Base-by-base conservation (phyloP, 2,329 filamentous ascomycete genomes). In the Penicillium sp. region DNA sequence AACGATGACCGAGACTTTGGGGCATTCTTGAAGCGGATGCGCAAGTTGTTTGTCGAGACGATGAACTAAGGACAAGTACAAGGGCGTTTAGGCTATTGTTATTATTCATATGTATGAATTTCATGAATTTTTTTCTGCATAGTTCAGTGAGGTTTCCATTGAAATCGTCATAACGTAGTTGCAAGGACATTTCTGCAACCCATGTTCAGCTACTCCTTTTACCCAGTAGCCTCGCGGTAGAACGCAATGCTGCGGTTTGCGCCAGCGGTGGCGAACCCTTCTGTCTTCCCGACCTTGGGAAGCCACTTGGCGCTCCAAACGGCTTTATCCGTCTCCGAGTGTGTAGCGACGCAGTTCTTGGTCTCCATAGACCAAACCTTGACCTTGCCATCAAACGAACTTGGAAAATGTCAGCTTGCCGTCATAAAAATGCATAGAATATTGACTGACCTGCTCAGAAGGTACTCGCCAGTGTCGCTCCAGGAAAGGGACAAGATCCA, bases 281-380 rank as follows among this genome's bases (percentile, higher is more conserved):
- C 70, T 34, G 78, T 79, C 53, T 76, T 78, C 18, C 75, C 74
- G 1, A 83, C 82, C 76, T 89, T 92, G 11, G 89, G 89, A 58
- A 96, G 74, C 91, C 91, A 96, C 68, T 85, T 88, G 29, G 92
- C 90, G 53, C 85, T 85, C 89, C 92, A 97, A 3, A 97, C 71
- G 0, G 87, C 84, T 74, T 89, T 89, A 61, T 93, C 92, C 6
- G 90, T 92, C 77, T 97, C 92, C 56, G 88, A 92, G 71, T 96
- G 91, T 10, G 94, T 99, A 13, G 93, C 92, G 43, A 99, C 94
- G 70, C 94, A 97, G 5, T 82, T 81, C 55, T 86, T 84, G 34
- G 87, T 84, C 66, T 96, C 92, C 57, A 97, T 84, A 31, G 90
- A 93, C 94, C 94, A 99, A 31, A 97, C 89, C 75, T 96, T 97